These are phyloP conservation scores for Microdochium nivale DNA, from an alignment of 2,329 filamentous ascomycete species.

Conservation along the genomic window DNA sequence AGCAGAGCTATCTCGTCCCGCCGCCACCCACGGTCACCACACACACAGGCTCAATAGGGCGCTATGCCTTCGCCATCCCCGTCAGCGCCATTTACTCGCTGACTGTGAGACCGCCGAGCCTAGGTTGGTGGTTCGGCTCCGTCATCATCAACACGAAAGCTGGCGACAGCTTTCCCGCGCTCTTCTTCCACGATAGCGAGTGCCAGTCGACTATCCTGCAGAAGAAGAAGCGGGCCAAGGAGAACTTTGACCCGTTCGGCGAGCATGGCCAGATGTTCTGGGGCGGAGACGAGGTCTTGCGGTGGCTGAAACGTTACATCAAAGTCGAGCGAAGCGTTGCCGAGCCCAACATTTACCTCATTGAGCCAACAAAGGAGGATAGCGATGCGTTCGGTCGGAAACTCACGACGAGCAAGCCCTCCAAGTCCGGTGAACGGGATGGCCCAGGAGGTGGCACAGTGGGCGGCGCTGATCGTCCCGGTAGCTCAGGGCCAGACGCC, in stretches of 20 bases:
- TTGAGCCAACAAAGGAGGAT: conserved; percentile 83
- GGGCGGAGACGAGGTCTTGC: conserved; percentile 91
- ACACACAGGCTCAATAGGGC: conserved; percentile 61
- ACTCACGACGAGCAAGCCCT: conserved; percentile 37
- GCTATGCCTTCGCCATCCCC: conserved; percentile 87
- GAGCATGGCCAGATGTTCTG: conserved; percentile 85
- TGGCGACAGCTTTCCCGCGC: conserved; percentile 86
- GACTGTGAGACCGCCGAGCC: conserved; percentile 78
- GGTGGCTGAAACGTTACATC: conserved; percentile 83
- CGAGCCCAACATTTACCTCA: conserved; percentile 83
- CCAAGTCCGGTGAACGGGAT: conserved; percentile 31
- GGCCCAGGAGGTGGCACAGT: conserved; percentile 19
- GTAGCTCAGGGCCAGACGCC: conserved; percentile 44
- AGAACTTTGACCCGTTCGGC: conserved; percentile 85
- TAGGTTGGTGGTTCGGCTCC: conserved; percentile 98
- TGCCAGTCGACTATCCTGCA: conserved; percentile 93
- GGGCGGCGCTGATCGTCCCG: conserved; percentile 26
- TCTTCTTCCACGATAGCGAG: conserved; percentile 97
- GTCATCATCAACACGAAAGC: conserved; percentile 85
- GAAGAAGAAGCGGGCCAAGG: conserved; percentile 74
- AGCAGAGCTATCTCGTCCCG: conserved; percentile 83
- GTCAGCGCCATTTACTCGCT: conserved; percentile 86
- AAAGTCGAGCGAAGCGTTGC: conserved; percentile 74
- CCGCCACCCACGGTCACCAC: conserved; percentile 79
- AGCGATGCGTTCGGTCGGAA: conserved; percentile 68